A percentile compares a stretch with the other conserved stretches of the same genome.
These are phyloP conservation scores for Mycena maculata DNA, from an alignment of 768 basidiomycete species.

Conservation along the genomic window DNA sequence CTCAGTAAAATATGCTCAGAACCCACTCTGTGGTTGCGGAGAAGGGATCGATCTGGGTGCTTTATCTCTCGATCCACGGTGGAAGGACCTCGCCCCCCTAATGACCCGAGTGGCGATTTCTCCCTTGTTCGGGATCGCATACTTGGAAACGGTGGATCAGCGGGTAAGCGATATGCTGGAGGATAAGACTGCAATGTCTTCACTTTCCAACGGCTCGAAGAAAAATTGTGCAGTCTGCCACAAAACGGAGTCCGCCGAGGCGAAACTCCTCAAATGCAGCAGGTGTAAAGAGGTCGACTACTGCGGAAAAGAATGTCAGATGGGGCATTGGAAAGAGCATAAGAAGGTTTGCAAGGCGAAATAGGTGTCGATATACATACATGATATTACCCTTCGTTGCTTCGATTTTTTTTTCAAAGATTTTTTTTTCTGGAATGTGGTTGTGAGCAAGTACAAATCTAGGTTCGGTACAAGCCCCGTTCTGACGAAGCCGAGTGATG, in stretches of 20 bases:
- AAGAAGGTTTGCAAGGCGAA: constrained; percentile 33
- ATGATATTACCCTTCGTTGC: not conserved
- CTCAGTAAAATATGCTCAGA: constrained; percentile 41
- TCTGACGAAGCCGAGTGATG: too few species aligned
- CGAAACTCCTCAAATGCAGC: constrained; percentile 39
- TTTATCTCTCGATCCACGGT: constrained; percentile 39
- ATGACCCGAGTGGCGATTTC: constrained; percentile 54
- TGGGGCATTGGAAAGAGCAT: constrained; percentile 50
- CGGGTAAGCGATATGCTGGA: too few species aligned
- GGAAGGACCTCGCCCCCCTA: constrained; percentile 46
- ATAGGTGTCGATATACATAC: not conserved
- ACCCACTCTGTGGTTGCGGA: constrained; percentile 56
- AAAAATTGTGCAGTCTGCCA: constrained; percentile 42
- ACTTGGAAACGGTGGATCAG: constrained; percentile 51
- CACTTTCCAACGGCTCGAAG: not conserved
- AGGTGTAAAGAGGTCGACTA: constrained; percentile 49
- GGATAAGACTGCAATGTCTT: not conserved
- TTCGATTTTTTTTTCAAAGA: not conserved
- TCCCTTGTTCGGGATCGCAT: constrained; percentile 57
- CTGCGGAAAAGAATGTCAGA: constrained; percentile 50
- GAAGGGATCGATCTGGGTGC: constrained; percentile 49
- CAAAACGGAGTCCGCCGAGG: constrained; percentile 24
- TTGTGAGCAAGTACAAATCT: not conserved
- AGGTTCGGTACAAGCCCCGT: too few species aligned
- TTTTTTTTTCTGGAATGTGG: too few species aligned